Base-by-base conservation (phyloP, 1,139 yeast genomes). In the Suhomyces maxii region DNA sequence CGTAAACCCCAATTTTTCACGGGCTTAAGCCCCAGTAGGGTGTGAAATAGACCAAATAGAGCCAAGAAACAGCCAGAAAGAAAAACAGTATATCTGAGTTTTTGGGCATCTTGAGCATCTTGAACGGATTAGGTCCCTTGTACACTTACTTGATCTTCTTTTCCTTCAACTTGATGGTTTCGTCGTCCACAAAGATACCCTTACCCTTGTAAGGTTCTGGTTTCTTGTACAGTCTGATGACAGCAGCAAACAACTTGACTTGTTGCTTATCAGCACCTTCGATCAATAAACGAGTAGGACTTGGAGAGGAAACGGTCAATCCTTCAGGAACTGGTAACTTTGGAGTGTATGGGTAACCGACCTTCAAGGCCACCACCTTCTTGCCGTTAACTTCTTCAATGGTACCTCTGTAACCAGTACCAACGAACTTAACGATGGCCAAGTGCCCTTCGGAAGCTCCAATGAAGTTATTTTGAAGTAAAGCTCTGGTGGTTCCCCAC, bases 151-250 rank as follows among this genome's bases (percentile, higher is more conserved):
- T 93, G 65, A 90, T 87, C 79, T 90, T 91, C 80, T 88, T 88
- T 58, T 86, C 90, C 79, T 93, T 93, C 65, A 91, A 77, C 65
- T 83, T 86, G 65, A 93, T 86, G 44, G 95, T 90, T 71, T 93
- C 98, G 60, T 84, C 86, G 67, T 91, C 89, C 45, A 95, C 86
- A 63, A 86, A 95, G 46, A 95, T 87, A 61, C 99, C 99, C 69
- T 95, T 95, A 63, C 99, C 99, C 71, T 95, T 95, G 68, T 95
- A 95, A 36, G 98, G 97, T 70, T 95, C 99, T 36, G 99, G 99
- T 52, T 95, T 95, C 67, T 89, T 88, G 74, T 82, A 82, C 58
- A 82, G 83, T 66, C 99, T 84, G 55, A 95, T 79, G 48, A 83
- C 80, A 18, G 97, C 96, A 14, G 99, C 99, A 67, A 89, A 88